phyloP scores from a whole-genome alignment of 805 yeast genomes.

The Yarrowia sp. region DNA sequence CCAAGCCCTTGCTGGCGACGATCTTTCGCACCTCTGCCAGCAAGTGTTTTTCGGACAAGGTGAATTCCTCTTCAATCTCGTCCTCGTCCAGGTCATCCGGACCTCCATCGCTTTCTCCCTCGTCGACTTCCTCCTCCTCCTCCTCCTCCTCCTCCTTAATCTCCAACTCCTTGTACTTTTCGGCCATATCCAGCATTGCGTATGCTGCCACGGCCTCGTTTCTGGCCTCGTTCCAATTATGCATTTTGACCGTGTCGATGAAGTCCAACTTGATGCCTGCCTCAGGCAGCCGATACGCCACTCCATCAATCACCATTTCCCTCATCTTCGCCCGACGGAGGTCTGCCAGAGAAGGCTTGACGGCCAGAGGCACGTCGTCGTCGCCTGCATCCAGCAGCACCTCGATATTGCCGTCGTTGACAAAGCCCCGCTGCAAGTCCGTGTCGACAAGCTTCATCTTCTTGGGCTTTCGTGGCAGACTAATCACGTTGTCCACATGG shows the following conservation, averaged over 20 bases:
- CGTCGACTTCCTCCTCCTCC: neutral
- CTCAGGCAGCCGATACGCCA: slow-evolving; percentile 66
- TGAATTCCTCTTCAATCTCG: neutral
- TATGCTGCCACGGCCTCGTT: slow-evolving; percentile 33
- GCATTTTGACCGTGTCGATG: slow-evolving; percentile 47
- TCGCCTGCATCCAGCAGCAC: slow-evolving; percentile 42
- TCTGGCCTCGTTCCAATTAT: slow-evolving; percentile 39
- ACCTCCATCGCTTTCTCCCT: neutral
- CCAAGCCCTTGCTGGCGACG: slow-evolving; percentile 6
- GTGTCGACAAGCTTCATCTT: slow-evolving; percentile 57
- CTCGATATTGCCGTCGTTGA: slow-evolving; percentile 59
- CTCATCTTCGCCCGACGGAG: slow-evolving; percentile 15
- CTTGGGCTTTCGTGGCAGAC: slow-evolving; percentile 40
- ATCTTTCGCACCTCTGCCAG: neutral
- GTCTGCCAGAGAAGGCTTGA: slow-evolving; percentile 16
- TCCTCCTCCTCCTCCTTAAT: neutral
- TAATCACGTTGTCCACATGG: slow-evolving; percentile 52
- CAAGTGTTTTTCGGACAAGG: neutral
- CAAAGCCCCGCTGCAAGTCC: slow-evolving; percentile 49
- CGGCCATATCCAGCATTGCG: slow-evolving; percentile 17
- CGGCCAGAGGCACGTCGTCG: slow-evolving; percentile 38
- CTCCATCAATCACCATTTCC: slow-evolving; percentile 40
- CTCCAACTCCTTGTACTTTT: neutral
- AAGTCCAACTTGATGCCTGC: slow-evolving; percentile 68
- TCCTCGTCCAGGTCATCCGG: neutral